Evolutionary conservation across 2,329 filamentous ascomycete genomes (phyloP).

Genomic region (Sporothrix humicola): DNA sequence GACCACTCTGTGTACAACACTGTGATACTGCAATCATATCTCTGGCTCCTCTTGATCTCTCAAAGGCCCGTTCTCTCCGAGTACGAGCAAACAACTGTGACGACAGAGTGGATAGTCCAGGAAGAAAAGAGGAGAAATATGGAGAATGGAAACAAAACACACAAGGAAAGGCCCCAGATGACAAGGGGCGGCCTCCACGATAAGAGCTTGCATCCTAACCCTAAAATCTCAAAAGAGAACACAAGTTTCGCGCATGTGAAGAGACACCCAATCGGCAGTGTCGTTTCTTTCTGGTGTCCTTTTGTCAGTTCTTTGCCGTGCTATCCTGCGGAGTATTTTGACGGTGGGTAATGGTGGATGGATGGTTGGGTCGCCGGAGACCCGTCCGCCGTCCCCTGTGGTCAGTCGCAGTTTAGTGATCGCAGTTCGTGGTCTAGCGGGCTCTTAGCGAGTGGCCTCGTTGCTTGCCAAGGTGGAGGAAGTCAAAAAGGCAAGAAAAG

Average conservation of each 20-base stretch:
- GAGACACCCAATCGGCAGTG: not conserved
- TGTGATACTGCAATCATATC: not conserved
- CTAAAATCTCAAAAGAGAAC: too few species aligned
- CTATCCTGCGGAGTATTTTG: slow-evolving; percentile 8
- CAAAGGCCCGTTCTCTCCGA: not conserved
- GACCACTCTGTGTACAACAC: not conserved
- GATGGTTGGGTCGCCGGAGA: not conserved
- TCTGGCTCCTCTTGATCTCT: not conserved
- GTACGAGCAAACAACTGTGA: not conserved
- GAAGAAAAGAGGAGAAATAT: not conserved
- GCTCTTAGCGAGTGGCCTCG: slow-evolving; percentile 12
- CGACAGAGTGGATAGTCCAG: slow-evolving; percentile 8
- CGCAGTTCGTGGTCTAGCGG: not conserved
- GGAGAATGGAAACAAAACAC: not conserved
- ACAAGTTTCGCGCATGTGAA: too few species aligned
- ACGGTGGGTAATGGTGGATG: not conserved
- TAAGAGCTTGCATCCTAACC: not conserved
- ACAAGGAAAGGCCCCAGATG: not conserved
- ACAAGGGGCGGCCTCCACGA: slow-evolving; percentile 16
- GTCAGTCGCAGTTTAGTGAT: not conserved
- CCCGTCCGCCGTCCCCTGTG: not conserved
- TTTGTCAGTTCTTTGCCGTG: not conserved
- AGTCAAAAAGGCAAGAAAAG: not conserved
- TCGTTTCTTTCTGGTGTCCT: not conserved
- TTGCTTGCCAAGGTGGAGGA: slow-evolving; percentile 7